Evolutionary conservation across 2,329 filamentous ascomycete species (phyloP).

Genomic region (Rutstroemia sydowiana): DNA sequence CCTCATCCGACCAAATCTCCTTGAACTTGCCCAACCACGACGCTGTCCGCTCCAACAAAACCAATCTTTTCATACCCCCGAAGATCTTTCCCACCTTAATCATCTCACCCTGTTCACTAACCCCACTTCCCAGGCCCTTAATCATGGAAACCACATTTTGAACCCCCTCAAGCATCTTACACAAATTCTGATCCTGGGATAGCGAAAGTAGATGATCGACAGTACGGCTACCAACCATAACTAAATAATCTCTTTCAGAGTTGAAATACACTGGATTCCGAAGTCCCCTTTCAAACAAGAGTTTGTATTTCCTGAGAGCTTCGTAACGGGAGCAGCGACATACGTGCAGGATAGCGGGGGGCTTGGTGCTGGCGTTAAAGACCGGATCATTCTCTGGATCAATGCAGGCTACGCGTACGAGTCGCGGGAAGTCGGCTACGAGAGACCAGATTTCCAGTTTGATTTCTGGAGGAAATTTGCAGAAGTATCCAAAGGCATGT

Average conservation of each 20-base stretch:
- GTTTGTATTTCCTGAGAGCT: not conserved
- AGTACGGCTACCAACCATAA: not conserved
- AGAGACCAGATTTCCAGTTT: not conserved
- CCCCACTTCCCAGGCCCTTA: not conserved
- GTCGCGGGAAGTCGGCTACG: not conserved
- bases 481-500: not conserved
- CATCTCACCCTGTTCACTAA: not conserved
- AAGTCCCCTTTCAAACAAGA: not conserved
- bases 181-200: not conserved
- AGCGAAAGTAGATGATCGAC: not conserved
- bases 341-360: not conserved
- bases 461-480: not conserved
- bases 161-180: not conserved
- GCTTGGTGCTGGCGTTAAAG: not conserved
- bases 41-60: not conserved
- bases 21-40: conserved; percentile 7
- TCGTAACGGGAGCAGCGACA: not conserved
- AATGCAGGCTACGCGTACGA: not conserved
- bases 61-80: not conserved
- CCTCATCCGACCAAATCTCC: conserved; percentile 5
- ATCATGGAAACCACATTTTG: conserved; percentile 1
- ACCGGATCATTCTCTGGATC: not conserved
- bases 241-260: not conserved
- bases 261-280: conserved; percentile 4
- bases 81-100: not conserved